Base-by-base conservation (phyloP, 495 filamentous ascomycete genomes). In the Bombardia bombarda region DNA sequence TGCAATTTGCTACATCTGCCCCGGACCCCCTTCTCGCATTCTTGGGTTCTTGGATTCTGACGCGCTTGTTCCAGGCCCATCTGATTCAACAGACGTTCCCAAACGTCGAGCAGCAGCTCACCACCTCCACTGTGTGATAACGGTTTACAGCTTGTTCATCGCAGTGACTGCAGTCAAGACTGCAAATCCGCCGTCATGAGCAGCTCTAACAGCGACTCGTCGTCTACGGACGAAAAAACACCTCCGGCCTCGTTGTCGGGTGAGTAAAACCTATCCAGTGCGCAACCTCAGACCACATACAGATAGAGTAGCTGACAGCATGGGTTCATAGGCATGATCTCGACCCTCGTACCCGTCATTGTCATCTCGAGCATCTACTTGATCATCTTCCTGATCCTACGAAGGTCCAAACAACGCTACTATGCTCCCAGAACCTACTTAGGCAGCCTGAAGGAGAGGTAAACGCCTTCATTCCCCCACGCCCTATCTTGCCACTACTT, bases 401-500 rank as follows among this genome's bases (percentile, higher is more conserved):
- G 92, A 22, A 72, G 67, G 46, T 82, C 69, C 34, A 70, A 90
- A 38, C 76, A 72, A 43, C 78, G 90, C 34, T 83, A 77, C 63
- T 98, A 98, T 69, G 81, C 85, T 38, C 92, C 92, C 3, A 75
- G 90, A 63, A 90, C 87, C 18, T 95, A 90, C 61, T 65, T 98
- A 26, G 84, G 87, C 22, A 82, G 72, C 44, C 58, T 95, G 50
- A 74, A 74, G 30, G 67, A 84, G 32, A 72, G 73, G 80, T 83
- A 63, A 53, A 71, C 45, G 7, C 0, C n/a, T 12, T 7, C 14
- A 24, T 2, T 14, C 24, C 41, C 13, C 3, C 3, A 35, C 16
- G 6, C 1, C 28, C 18, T 9, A 35, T 8, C 19, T 26, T 25
- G 26, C 25, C 16, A 3, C 28, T n/a, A 18, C 28, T 33, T 28